These are phyloP conservation scores for Candida sanyaensis DNA, from an alignment of 1,139 yeast species.

Conservation along the genomic window DNA sequence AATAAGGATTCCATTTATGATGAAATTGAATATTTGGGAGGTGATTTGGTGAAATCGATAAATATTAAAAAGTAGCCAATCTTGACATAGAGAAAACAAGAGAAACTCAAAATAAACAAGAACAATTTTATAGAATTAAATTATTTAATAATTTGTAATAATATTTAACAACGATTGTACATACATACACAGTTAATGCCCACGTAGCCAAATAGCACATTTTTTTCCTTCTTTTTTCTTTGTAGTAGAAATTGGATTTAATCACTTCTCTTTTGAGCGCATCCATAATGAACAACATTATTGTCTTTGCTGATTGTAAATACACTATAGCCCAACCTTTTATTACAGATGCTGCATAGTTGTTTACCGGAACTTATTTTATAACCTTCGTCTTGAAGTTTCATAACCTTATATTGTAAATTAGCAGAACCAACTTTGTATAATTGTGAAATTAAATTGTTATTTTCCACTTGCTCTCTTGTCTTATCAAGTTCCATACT, in stretches of 20 bases:
- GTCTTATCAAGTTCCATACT: constrained; percentile 45
- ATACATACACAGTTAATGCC: background rate
- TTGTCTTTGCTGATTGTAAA: constrained; percentile 53
- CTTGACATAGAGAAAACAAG: background rate
- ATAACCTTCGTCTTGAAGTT: constrained; percentile 36
- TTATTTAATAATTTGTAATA: constrained; percentile 4
- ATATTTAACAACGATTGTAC: constrained; percentile 1
- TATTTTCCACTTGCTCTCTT: constrained; percentile 26
- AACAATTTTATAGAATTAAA: constrained; percentile 3
- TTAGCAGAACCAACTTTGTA: constrained; percentile 40
- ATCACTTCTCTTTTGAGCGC: constrained; percentile 24
- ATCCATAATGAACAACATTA: constrained; percentile 72
- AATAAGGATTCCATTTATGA: constrained; percentile 74
- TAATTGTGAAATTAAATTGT: constrained; percentile 32
- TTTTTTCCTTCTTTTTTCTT: too few relatives aligned
- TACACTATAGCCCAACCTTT: constrained; percentile 63
- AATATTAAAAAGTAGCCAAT: constrained; percentile 15
- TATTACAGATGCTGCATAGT: constrained; percentile 61
- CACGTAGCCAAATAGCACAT: too few relatives aligned
- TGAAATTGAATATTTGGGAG: constrained; percentile 77
- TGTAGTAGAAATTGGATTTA: background rate
- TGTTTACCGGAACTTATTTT: constrained; percentile 39
- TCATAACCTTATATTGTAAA: constrained; percentile 36
- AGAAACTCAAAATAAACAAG: background rate
- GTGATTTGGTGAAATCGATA: constrained; percentile 53